Base-by-base conservation (phyloP, 164 flowering plant genomes). In the Kalanchoe fedtschenkoi region DNA sequence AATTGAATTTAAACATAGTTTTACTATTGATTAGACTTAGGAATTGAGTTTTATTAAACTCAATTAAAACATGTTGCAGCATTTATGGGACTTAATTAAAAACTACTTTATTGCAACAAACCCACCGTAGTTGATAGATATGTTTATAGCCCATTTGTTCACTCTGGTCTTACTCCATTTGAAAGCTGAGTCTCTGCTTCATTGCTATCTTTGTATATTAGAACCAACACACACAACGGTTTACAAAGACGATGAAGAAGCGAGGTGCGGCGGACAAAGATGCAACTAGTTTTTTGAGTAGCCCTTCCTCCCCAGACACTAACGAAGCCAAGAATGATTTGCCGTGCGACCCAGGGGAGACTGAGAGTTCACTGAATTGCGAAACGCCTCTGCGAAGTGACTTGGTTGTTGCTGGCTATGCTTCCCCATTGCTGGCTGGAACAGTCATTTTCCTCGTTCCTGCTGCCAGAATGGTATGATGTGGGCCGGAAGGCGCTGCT, bases 271-370 rank as follows among this genome's bases (percentile, higher is more conserved):
- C 13, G 15, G 56, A 51, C 14, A 11, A 47, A 26, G 56, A 11
- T 26, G 56, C 56, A 51, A 24, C 56, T 51, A 51, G 56, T 51
- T 21, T 22, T 13, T 47, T 21, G n/a, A n/a, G n/a, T 26, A 51
- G 56, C 16, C 26, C 34, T 60, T 61, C 37, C 17, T 51, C 64
- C 41, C 38, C 34, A 32, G 56, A 43, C 61, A 47, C 55, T 38
- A 63, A 66, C 35, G 68, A 65, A 80, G 87, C 87, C 87, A 80
- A 83, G 87, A 79, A 83, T 83, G 87, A 83, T 43, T 83, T 82
- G 84, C 87, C 87, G 76, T n/a, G n/a, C n/a, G n/a, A n/a, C n/a
- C n/a, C 14, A 24, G 56, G 6, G 26, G 56, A 13, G 32, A 29
- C 21, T 26, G 21, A 11, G n/a, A 35, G 66, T 42, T 76, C 80